Conservation (phyloP, 2,329 filamentous ascomycete species). For the Curvularia verruculosa region DNA sequence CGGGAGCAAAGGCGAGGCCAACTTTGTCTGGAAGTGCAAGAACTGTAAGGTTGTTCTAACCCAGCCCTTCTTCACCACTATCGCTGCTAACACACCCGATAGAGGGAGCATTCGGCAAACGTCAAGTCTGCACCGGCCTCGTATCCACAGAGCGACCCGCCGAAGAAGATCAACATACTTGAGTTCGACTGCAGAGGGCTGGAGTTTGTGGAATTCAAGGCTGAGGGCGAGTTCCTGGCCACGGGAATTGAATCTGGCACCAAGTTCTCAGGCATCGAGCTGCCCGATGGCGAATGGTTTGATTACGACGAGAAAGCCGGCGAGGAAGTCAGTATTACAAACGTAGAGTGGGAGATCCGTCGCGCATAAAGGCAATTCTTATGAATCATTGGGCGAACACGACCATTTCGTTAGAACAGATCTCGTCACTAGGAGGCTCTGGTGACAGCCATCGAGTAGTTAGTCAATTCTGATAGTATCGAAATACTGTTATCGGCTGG, state of each 20-base stretch:
- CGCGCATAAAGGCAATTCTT: conserved; percentile 60
- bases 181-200: conserved; percentile 93
- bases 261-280: conserved; percentile 80
- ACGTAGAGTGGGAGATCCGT: conserved; percentile 83
- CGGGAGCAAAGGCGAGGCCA: conserved; percentile 91
- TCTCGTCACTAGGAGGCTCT: not conserved
- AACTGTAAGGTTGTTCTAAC: conserved; percentile 79
- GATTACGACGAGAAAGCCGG: conserved; percentile 95
- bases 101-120: conserved; percentile 85
- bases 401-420: not conserved
- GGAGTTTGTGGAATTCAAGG: conserved; percentile 88
- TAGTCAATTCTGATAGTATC: not conserved
- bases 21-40: conserved; percentile 99
- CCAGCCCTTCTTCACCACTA: not conserved
- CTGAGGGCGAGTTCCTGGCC: conserved; percentile 93
- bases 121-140: conserved; percentile 75
- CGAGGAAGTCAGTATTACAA: conserved; percentile 91
- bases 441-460: not conserved
- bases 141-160: conserved; percentile 73
- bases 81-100: conserved; percentile 11
- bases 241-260: conserved; percentile 80
- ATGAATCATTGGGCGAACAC: not conserved
- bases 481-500: not conserved
- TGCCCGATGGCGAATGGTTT: conserved; percentile 93
- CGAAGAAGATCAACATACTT: conserved; percentile 78